These are phyloP conservation scores for Inga laurina DNA, from an alignment of 306 rosid genomes.

Conservation along the genomic window DNA sequence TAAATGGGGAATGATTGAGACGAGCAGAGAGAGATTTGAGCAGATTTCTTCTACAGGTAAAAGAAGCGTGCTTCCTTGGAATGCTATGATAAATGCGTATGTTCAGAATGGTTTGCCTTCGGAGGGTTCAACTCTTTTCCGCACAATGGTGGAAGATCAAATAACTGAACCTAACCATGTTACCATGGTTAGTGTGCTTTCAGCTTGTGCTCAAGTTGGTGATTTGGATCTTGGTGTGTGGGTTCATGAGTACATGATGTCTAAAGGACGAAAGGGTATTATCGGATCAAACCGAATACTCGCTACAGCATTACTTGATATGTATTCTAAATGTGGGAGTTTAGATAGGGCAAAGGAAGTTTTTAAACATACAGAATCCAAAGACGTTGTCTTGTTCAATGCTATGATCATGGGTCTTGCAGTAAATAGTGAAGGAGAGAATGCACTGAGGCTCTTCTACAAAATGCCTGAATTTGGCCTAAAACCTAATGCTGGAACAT, in stretches of 20 bases:
- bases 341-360: conserved; percentile 58
- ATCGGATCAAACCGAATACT: conserved; percentile 59
- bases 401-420: conserved; percentile 78
- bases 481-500: conserved; percentile 55
- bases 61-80: conserved; percentile 58
- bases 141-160: conserved; percentile 43
- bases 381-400: conserved; percentile 65
- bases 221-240: conserved; percentile 61
- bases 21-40: conserved; percentile 47
- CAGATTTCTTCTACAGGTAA: conserved; percentile 43
- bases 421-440: conserved; percentile 55
- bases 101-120: conserved; percentile 57
- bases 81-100: conserved; percentile 60
- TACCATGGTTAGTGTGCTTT: conserved; percentile 65
- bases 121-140: conserved; percentile 55
- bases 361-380: conserved; percentile 49
- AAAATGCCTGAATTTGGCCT: conserved; percentile 48
- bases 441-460: conserved; percentile 54
- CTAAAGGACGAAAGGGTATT: conserved; percentile 41
- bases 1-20: conserved; percentile 53
- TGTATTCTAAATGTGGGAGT: conserved; percentile 70
- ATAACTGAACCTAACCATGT: conserved; percentile 54
- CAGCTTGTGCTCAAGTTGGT: conserved; percentile 70
- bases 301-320: conserved; percentile 64
- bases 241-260: conserved; percentile 53